Evolutionary conservation across 2,329 filamentous ascomycete genomes (phyloP).

Genomic region (Fusarium sp.): DNA sequence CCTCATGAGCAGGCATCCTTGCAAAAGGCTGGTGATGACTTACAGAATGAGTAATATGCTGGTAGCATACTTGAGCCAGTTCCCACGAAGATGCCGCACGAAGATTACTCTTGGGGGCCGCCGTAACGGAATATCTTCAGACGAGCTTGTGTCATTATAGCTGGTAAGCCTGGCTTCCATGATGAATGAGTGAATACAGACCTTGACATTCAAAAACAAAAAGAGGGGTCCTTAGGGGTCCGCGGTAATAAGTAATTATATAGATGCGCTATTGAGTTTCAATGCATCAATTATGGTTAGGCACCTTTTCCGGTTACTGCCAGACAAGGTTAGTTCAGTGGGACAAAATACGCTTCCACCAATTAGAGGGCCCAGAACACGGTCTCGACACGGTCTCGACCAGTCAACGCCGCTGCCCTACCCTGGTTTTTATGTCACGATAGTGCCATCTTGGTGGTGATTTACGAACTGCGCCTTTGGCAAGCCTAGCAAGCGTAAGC

Average conservation of each 20-base stretch:
- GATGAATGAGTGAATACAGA: background rate
- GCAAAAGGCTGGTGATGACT: background rate
- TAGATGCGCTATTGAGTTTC: background rate
- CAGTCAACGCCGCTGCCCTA: background rate
- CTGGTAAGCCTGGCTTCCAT: background rate
- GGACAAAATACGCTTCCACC: constrained; percentile 2
- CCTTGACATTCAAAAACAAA: background rate
- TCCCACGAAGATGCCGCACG: background rate
- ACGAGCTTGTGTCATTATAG: background rate
- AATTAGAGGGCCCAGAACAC: background rate
- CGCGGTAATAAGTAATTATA: background rate
- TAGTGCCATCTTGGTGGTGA: background rate
- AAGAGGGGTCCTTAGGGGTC: background rate
- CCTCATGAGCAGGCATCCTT: background rate
- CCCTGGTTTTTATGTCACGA: background rate
- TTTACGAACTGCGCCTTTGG: background rate
- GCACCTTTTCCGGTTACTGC: background rate
- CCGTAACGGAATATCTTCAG: background rate
- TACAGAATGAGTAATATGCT: background rate
- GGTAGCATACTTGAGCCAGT: background rate
- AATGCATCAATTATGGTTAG: background rate
- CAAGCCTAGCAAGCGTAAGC: background rate
- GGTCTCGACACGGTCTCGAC: background rate
- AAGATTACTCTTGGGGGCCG: background rate
- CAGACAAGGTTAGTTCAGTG: background rate